Evolutionary conservation across 1,139 yeast species (phyloP).

Genomic region (Trichomonascaceae sp.): DNA sequence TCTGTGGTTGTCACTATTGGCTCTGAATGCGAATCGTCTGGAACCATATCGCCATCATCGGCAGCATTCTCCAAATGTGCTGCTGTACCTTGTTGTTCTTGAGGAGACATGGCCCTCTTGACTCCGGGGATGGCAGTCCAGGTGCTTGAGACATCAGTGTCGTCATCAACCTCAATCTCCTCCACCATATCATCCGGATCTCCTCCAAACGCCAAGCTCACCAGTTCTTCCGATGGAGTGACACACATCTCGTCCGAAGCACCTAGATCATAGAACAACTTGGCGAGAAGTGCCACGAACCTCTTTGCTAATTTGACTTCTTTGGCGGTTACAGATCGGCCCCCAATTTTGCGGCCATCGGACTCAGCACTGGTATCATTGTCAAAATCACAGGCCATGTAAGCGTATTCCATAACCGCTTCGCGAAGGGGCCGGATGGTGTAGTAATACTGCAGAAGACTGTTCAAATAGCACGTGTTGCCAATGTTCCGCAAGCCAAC

Average conservation of each 20-base stretch:
- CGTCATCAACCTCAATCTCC: not conserved
- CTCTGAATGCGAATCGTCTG: not conserved
- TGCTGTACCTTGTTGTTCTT: too few relatives aligned
- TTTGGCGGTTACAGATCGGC: conserved; percentile 55
- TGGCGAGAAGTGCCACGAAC: conserved; percentile 59
- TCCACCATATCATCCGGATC: conserved; percentile 19
- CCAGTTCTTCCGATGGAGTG: conserved; percentile 71
- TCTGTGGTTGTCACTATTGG: not conserved
- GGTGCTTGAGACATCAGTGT: not conserved
- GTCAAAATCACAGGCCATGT: conserved; percentile 18
- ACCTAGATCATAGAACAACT: conserved; percentile 58
- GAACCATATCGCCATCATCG: not conserved
- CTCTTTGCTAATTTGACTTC: conserved; percentile 76
- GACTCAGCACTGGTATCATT: conserved; percentile 12
- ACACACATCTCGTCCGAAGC: conserved; percentile 51
- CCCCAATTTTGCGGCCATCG: conserved; percentile 53
- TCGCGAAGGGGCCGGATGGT: conserved; percentile 72
- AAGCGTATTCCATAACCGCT: conserved; percentile 42
- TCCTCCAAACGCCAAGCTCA: conserved; percentile 60
- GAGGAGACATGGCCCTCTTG: not conserved
- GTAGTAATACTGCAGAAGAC: conserved; percentile 79
- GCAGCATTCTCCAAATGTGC: not conserved
- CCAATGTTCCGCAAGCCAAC: conserved; percentile 91
- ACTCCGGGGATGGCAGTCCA: not conserved
- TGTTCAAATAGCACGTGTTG: conserved; percentile 87